Evolutionary conservation across 2,329 filamentous ascomycete genomes (phyloP).

Genomic region (Arthrinium puccinioides): DNA sequence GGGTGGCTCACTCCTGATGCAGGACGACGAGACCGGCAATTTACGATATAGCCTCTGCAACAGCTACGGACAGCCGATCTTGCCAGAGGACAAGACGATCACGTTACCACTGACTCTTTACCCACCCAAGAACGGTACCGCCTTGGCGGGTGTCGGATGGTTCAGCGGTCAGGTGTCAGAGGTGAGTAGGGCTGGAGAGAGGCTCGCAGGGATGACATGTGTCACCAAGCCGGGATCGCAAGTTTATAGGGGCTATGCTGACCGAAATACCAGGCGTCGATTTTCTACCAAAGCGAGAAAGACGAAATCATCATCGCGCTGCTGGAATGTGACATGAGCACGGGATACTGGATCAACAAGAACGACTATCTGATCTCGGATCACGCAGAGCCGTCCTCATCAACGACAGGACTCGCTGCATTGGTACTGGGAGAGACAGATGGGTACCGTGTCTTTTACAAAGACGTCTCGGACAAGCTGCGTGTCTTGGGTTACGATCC

Average conservation of each 20-base stretch:
- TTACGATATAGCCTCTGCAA: slow-evolving; percentile 29
- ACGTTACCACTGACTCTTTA: slow-evolving; percentile 15
- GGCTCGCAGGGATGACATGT: not conserved
- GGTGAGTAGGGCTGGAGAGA: not conserved
- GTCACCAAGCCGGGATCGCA: not conserved
- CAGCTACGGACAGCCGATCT: slow-evolving; percentile 20
- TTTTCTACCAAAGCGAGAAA: slow-evolving; percentile 24
- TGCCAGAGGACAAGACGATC: slow-evolving; percentile 25
- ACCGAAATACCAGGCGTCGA: slow-evolving; percentile 23
- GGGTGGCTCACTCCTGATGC: slow-evolving; percentile 26
- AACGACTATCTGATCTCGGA: slow-evolving; percentile 24
- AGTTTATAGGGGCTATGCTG: slow-evolving; percentile 3
- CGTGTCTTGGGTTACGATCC: slow-evolving; percentile 24
- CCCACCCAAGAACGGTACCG: slow-evolving; percentile 24
- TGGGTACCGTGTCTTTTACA: slow-evolving; percentile 31
- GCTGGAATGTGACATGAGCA: slow-evolving; percentile 25
- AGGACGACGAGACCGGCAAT: slow-evolving; percentile 25
- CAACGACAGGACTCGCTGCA: slow-evolving; percentile 21
- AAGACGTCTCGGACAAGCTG: slow-evolving; percentile 22
- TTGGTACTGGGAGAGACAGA: slow-evolving; percentile 22
- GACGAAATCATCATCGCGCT: slow-evolving; percentile 24
- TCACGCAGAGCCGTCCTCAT: slow-evolving; percentile 15
- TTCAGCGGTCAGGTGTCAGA: slow-evolving; percentile 16
- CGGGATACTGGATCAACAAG: slow-evolving; percentile 22
- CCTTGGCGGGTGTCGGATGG: slow-evolving; percentile 27